Conservation (phyloP, 306 rosid genomes). For the Phaseolus lunatus region DNA sequence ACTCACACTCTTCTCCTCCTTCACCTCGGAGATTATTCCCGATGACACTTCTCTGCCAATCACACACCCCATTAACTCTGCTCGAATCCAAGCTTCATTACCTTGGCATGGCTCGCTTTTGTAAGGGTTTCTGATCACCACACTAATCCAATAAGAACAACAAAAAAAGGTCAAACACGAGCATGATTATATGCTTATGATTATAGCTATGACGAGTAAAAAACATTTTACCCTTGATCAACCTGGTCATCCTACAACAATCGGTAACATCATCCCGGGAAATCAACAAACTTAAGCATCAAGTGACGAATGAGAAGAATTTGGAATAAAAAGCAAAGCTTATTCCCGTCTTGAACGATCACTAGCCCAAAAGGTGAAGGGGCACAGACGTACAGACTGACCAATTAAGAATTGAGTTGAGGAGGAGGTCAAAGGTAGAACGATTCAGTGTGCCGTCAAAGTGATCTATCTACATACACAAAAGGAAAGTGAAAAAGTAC, state of each 20-base stretch:
- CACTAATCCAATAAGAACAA: conserved; percentile 46
- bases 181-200: conserved; percentile 20
- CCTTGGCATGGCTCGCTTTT: conserved; percentile 55
- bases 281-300: conserved; percentile 34
- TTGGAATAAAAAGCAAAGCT: conserved; percentile 38
- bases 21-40: conserved; percentile 63
- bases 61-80: conserved; percentile 80
- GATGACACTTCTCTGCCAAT: conserved; percentile 75
- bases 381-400: background rate
- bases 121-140: conserved; percentile 45
- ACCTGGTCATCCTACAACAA: conserved; percentile 32
- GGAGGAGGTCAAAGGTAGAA: conserved; percentile 41
- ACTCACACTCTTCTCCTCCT: conserved; percentile 62
- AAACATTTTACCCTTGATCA: conserved; percentile 33
- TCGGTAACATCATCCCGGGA: conserved; percentile 15
- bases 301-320: conserved; percentile 34
- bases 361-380: conserved; percentile 38
- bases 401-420: conserved; percentile 31
- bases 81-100: conserved; percentile 67
- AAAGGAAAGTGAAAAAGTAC: conserved; percentile 47
- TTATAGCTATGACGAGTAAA: conserved; percentile 1
- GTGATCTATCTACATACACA: conserved; percentile 47
- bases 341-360: background rate
- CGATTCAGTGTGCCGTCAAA: conserved; percentile 41
- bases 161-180: background rate